phyloP scores from a whole-genome alignment of 2,329 filamentous ascomycete genomes.

The Pseudogymnoascus sp. region DNA sequence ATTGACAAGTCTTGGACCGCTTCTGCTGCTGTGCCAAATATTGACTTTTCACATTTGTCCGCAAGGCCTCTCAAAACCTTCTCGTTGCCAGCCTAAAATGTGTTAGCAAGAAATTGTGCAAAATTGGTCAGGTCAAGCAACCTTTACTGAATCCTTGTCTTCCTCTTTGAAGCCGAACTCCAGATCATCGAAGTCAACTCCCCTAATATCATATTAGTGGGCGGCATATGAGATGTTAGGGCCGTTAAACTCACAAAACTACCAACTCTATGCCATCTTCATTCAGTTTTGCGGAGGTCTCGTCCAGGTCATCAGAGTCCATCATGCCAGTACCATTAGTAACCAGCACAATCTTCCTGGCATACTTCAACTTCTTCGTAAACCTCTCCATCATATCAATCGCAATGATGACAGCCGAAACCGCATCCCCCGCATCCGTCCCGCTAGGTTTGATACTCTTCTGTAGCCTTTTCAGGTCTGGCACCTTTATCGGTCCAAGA shows the following conservation, averaged over 20 bases:
- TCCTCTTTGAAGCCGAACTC: conserved; percentile 92
- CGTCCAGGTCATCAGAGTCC: conserved; percentile 61
- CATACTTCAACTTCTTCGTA: conserved; percentile 76
- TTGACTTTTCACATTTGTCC: conserved; percentile 58
- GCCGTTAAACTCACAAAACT: conserved; percentile 53
- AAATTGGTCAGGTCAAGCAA: conserved; percentile 25
- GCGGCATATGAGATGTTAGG: background rate
- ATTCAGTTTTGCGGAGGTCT: conserved; percentile 68
- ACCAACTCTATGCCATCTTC: conserved; percentile 69
- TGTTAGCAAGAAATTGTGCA: conserved; percentile 17
- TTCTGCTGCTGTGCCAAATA: conserved; percentile 77
- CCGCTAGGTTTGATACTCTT: conserved; percentile 57
- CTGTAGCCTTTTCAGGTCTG: conserved; percentile 59
- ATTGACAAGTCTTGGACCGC: conserved; percentile 73
- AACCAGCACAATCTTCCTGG: conserved; percentile 71
- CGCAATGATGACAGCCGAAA: conserved; percentile 81
- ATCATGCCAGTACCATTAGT: conserved; percentile 73
- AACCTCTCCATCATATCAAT: conserved; percentile 75
- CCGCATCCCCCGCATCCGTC: conserved; percentile 67
- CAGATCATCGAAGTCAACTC: conserved; percentile 86
- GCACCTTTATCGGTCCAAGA: conserved; percentile 53
- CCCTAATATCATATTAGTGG: conserved; percentile 42
- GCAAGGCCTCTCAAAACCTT: conserved; percentile 54
- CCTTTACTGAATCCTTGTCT: conserved; percentile 66
- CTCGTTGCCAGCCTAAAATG: conserved; percentile 61